Evolutionary conservation across 192 early-diverging fungal genomes (phyloP), one percentile per base, ranked within the genome.

Genomic region (Coemansia sp.): DNA sequence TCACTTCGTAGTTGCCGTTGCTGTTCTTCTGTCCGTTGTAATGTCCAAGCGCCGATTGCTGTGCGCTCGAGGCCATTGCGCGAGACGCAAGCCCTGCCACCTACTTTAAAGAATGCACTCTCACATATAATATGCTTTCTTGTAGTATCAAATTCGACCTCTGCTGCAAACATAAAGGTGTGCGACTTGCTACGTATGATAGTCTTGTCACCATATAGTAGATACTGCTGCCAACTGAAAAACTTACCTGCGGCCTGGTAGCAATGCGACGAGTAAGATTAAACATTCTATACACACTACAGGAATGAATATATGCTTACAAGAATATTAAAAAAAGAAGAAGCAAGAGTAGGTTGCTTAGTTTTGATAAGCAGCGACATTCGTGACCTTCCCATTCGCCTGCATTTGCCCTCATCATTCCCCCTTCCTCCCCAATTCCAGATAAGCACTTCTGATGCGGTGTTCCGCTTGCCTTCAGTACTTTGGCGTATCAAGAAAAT

Each of bases 1-100:
- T 96, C 56, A 97, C 95, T 53, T 76, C 80, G 82, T 90, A 92
- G 85, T 90, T 92, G 61, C 90, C 90, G 81, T 86, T 62, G 70
- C 59, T 56, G 69, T 80, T 80, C 65, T 71, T 74, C 58, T 65
- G 57, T 7, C 78, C 68, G 58, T 38, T 60, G 62, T 80, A 80
- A 50, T 70, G 64, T 9, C 78, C 78, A n/a, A 73, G 58, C 4
- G 77, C 65, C 21, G 76, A 57, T 54, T 56, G 67, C 58, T 58
- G 50, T 26, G 62, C 62, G 23, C 51, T 58, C 52, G 77, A 62
- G n/a, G 72, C 78, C 78, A 80, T 80, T 28, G 72, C 41, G 59
- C 78, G 78, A 22, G 69, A 52, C 5, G 58, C 65, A 5, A 68
- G 25, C 1, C 63, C 49, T 22, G 30, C 59, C 12, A 61, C 63